Evolutionary conservation across 306 rosid species (phyloP).

Genomic region (Gillenia trifoliata): DNA sequence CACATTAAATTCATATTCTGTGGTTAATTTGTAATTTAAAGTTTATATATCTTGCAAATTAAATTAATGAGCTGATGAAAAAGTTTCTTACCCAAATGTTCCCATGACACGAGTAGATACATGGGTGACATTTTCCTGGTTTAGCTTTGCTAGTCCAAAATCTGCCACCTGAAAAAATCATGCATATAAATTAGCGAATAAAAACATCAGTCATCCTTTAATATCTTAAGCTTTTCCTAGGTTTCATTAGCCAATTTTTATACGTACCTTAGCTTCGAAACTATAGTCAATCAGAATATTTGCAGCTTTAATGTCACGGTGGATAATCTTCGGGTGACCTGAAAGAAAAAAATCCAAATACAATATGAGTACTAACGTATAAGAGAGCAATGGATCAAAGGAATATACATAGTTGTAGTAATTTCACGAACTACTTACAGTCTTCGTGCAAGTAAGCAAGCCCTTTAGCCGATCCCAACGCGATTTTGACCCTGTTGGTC

Average conservation of each 20-base stretch:
- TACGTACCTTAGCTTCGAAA: slow-evolving; percentile 74
- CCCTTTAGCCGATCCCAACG: slow-evolving; percentile 83
- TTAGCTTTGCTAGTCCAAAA: slow-evolving; percentile 85
- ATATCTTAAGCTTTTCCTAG: background rate
- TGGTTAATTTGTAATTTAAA: background rate
- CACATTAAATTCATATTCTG: background rate
- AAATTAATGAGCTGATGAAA: background rate
- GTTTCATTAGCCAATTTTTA: background rate
- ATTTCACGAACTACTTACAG: slow-evolving; percentile 39
- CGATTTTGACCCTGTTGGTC: slow-evolving; percentile 61
- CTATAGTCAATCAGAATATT: slow-evolving; percentile 73
- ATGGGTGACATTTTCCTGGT: slow-evolving; percentile 63
- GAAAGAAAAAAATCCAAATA: slow-evolving; percentile 4
- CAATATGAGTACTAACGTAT: background rate
- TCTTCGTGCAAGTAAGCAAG: slow-evolving; percentile 95
- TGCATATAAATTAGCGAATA: background rate
- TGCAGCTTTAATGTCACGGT: slow-evolving; percentile 77
- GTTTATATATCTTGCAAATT: background rate
- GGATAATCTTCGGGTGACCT: slow-evolving; percentile 97
- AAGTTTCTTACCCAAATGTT: slow-evolving; percentile 65
- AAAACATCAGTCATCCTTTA: background rate
- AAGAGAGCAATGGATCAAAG: background rate
- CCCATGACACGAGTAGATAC: slow-evolving; percentile 95
- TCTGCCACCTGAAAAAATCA: slow-evolving; percentile 63
- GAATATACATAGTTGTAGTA: background rate